Evolutionary conservation across 1,284 basidiomycete species (phyloP).

Genomic region (Tilletia setariae): DNA sequence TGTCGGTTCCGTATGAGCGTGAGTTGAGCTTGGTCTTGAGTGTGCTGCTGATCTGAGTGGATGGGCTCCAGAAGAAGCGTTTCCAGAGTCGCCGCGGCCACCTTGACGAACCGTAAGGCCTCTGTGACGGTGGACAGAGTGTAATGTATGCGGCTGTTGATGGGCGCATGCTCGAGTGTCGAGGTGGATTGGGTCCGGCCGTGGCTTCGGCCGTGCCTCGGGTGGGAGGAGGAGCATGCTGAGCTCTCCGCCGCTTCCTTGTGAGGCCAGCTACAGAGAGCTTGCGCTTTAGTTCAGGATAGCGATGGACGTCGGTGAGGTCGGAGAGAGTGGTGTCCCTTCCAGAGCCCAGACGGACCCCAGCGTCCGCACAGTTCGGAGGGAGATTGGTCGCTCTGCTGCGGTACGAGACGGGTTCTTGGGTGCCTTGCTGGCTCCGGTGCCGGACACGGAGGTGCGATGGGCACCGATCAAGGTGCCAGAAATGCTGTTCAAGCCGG

Average conservation of each 20-base stretch:
- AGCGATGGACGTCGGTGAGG: constrained; percentile 73
- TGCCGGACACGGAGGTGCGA: constrained; percentile 79
- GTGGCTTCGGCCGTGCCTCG: constrained; percentile 56
- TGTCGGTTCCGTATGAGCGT: constrained; percentile 84
- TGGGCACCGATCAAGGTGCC: constrained; percentile 88
- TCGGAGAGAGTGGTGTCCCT: constrained; percentile 67
- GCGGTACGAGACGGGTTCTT: constrained; percentile 51
- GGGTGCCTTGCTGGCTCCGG: constrained; percentile 36
- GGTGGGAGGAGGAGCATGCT: constrained; percentile 83
- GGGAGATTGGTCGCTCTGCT: constrained; percentile 50
- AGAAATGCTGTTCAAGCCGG: constrained; percentile 78
- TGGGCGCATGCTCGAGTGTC: constrained; percentile 67
- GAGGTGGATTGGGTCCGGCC: neutral
- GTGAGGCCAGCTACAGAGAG: constrained; percentile 83
- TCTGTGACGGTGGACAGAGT: constrained; percentile 74
- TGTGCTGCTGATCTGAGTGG: no score
- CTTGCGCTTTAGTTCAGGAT: constrained; percentile 89
- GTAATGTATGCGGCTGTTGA: constrained; percentile 74
- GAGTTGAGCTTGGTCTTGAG: constrained; percentile 56
- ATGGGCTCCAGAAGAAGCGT: constrained; percentile 69
- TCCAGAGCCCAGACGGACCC: no score
- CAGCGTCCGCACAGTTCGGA: constrained; percentile 42
- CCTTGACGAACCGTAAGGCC: constrained; percentile 80
- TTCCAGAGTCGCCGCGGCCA: constrained; percentile 65
- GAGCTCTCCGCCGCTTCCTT: constrained; percentile 88